Percentiles rank a stretch among this genome's conserved stretches.
These are phyloP conservation scores for Aphanomyces euteiches DNA, from an alignment of 352 stramenopile genomes.

Conservation along the genomic window DNA sequence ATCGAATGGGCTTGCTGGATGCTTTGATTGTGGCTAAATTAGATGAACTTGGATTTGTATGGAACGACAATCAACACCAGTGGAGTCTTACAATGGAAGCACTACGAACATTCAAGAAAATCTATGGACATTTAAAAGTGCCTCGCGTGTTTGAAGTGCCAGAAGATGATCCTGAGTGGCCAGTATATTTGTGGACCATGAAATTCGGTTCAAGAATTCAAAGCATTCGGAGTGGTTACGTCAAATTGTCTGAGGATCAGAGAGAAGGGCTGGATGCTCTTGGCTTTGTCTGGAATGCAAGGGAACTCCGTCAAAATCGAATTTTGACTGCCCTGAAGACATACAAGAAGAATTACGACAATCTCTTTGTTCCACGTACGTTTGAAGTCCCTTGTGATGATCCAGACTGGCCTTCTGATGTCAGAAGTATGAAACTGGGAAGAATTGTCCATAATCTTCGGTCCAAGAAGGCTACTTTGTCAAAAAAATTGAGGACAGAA, in stretches of 20 bases:
- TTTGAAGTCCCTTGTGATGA: too few relatives aligned
- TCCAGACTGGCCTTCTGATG: too few relatives aligned
- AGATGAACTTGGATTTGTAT: conserved; percentile 10
- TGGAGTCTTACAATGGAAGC: not conserved
- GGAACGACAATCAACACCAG: conserved; percentile 12
- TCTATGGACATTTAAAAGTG: conserved; percentile 20
- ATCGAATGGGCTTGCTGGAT: too few relatives aligned
- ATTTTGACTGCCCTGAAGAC: too few relatives aligned
- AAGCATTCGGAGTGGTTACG: conserved; percentile 5
- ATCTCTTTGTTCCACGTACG: too few relatives aligned
- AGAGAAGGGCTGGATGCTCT: not conserved
- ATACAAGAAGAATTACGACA: too few relatives aligned
- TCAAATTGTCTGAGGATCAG: not conserved
- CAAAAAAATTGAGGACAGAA: too few relatives aligned
- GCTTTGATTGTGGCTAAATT: too few relatives aligned
- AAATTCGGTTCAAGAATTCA: not conserved
- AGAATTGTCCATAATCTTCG: too few relatives aligned
- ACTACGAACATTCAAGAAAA: conserved; percentile 12
- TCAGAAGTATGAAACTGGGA: too few relatives aligned
- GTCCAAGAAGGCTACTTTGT: too few relatives aligned
- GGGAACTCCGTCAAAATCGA: too few relatives aligned
- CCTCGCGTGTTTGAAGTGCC: conserved; percentile 7
- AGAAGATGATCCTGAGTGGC: conserved; percentile 2
- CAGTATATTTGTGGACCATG: not conserved
- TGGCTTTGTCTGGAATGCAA: not conserved